Base-by-base conservation (phyloP, 2,329 filamentous ascomycete species). In the Nigrospora sphaerica region DNA sequence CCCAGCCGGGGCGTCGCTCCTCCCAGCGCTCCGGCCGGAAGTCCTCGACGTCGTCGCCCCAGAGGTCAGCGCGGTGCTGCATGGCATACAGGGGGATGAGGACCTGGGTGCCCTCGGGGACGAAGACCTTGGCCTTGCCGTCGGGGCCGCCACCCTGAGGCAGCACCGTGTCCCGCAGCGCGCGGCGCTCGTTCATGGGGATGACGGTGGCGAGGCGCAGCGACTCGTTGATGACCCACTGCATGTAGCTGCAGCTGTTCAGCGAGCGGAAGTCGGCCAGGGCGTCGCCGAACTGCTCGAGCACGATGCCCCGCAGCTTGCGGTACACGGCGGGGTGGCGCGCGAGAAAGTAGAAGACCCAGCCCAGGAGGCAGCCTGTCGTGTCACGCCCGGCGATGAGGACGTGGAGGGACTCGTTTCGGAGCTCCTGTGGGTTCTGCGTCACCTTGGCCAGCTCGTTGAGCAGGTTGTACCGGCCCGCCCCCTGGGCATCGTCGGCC, bases 311-410 rank as follows among this genome's bases (percentile, higher is more conserved):
- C 4, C 53, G 50, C 41, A 55, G 50, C 17, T 45, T 40, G 14
- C 36, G 33, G 45, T 42, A 55, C 9, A 46, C 53, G 10, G 13
- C 33, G 2, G 53, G 50, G 45, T 54, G 41, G 3, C 53, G 50
- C 17, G 53, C 53, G 4, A 55, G 47, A 45, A 55, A 53, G 49
- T 56, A 56, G 10, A 54, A 16, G 1, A 52, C 51, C 54, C 54
- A 56, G 11, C 71, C 68, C 2, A 80, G 62, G 3, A 76, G 62
- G 11, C 62, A 65, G 2, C 73, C 74, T 0, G 75, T 80, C 2
- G 75, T 78, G 53, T 80, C 77, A n/a, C 76, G 68, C 1, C 73
- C 75, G 1, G 75, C 75, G 18, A 69, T 54, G 13, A 75, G 60
- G 32, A 73, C 62, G 45, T 66, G 61, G 38, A 70, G 57, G 4